Conservation (phyloP, 2,329 filamentous ascomycete species). For the Thelonectria rubi region DNA sequence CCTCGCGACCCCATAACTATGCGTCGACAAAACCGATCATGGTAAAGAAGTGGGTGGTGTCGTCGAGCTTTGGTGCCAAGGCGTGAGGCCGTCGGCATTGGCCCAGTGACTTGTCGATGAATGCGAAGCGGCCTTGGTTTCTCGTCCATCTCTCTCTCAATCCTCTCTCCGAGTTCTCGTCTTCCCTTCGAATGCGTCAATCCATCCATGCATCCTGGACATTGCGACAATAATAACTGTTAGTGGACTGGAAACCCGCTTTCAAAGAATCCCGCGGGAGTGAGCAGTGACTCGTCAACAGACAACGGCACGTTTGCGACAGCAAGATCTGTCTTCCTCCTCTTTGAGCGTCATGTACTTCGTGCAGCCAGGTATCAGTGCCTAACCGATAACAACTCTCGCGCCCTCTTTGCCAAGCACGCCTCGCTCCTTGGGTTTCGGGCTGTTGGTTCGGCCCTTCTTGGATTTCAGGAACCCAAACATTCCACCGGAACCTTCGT, state of each 20-base stretch:
- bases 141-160: slow-evolving; percentile 31
- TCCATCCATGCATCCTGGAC: slow-evolving; percentile 19
- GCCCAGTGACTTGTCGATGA: slow-evolving; percentile 36
- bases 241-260: slow-evolving; percentile 1
- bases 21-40: slow-evolving; percentile 29
- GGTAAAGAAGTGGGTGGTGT: slow-evolving; percentile 11
- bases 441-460: slow-evolving; percentile 89
- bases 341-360: slow-evolving; percentile 19
- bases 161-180: slow-evolving; percentile 20
- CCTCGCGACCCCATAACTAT: slow-evolving; percentile 31
- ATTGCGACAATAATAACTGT: slow-evolving; percentile 12
- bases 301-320: slow-evolving; percentile 14
- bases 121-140: slow-evolving; percentile 38
- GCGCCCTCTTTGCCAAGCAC: slow-evolving; percentile 96
- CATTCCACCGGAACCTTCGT: slow-evolving; percentile 76
- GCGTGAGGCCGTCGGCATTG: slow-evolving; percentile 37
- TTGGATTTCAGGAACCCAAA: slow-evolving; percentile 90
- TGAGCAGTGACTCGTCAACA: slow-evolving; percentile 14
- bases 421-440: slow-evolving; percentile 92
- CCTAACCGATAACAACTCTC: slow-evolving; percentile 77
- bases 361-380: slow-evolving; percentile 21
- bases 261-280: slow-evolving; percentile 17
- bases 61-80: slow-evolving; percentile 30
- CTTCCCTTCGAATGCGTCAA: slow-evolving; percentile 13
- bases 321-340: slow-evolving; percentile 14